Conservation (phyloP, 108 stramenopile species). For the Licmophora abbreviata region DNA sequence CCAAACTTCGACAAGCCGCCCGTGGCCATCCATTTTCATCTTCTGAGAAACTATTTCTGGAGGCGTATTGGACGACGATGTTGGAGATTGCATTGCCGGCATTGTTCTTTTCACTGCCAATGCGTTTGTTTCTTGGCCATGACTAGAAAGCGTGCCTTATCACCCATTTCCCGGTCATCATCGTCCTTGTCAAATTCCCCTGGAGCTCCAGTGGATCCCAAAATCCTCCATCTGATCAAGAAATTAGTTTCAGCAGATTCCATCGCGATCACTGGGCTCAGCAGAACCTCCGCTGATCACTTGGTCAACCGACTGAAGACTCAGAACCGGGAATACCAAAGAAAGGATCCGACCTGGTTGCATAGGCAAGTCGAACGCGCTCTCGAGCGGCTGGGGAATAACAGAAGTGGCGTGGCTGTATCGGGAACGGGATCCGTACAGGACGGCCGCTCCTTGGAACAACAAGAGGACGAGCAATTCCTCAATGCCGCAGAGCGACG, state of each 20-base stretch:
- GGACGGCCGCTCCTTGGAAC: constrained; percentile 4
- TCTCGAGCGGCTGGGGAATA: too few species aligned
- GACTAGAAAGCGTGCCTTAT: too few species aligned
- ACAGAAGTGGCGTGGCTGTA: constrained; percentile 15
- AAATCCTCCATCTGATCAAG: constrained; percentile 36
- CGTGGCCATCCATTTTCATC: too few species aligned
- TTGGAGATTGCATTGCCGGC: too few species aligned
- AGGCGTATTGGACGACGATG: too few species aligned
- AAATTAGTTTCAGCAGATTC: constrained; percentile 18
- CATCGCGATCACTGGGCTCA: background rate
- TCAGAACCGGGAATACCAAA: constrained; percentile 63
- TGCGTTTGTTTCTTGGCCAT: too few species aligned
- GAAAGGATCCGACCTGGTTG: constrained; percentile 43
- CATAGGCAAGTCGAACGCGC: constrained; percentile 38
- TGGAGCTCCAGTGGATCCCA: constrained; percentile 37
- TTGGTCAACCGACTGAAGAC: constrained; percentile 21
- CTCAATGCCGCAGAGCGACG: constrained; percentile 13
- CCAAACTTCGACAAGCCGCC: too few species aligned
- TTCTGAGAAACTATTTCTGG: too few species aligned
- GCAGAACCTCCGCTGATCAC: constrained; percentile 19
- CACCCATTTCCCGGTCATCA: too few species aligned
- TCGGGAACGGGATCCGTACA: constrained; percentile 6
- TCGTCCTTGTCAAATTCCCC: too few species aligned
- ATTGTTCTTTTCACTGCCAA: too few species aligned
- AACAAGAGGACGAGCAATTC: background rate